phyloP scores from a whole-genome alignment of 2,329 filamentous ascomycete species.

The Microcyclosporella mali region DNA sequence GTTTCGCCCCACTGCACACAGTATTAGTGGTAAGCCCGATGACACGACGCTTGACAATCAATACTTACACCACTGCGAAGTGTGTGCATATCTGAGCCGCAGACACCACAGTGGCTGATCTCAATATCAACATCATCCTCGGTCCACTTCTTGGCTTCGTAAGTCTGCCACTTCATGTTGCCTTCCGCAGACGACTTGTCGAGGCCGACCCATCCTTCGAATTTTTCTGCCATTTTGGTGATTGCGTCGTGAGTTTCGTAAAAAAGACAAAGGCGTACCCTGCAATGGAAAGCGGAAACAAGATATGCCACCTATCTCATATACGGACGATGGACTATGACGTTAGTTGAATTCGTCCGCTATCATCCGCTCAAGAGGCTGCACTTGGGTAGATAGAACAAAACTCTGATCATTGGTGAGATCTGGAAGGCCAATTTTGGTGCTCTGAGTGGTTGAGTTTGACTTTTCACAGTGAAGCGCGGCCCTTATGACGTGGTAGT shows the following conservation, averaged over 20 bases:
- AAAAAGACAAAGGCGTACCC: too few species aligned
- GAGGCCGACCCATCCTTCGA: slow-evolving; percentile 53
- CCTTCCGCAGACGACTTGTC: slow-evolving; percentile 45
- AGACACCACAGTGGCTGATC: slow-evolving; percentile 36
- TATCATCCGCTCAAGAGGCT: too few species aligned
- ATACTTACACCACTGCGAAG: slow-evolving; percentile 35
- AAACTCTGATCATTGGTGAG: too few species aligned
- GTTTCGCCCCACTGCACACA: background rate
- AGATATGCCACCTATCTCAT: too few species aligned
- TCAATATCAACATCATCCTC: slow-evolving; percentile 36
- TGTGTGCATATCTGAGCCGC: slow-evolving; percentile 28
- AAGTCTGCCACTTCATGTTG: slow-evolving; percentile 45
- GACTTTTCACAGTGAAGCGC: too few species aligned
- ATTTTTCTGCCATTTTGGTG: slow-evolving; percentile 40
- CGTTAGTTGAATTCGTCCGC: too few species aligned
- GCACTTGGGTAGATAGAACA: too few species aligned
- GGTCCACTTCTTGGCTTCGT: slow-evolving; percentile 35
- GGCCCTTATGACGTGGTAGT: too few species aligned
- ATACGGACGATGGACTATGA: too few species aligned
- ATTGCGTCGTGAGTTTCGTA: background rate
- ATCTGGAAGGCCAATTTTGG: too few species aligned
- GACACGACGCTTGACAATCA: slow-evolving; percentile 38
- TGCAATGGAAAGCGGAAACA: too few species aligned
- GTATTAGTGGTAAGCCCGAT: background rate
- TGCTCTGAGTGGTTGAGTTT: too few species aligned